phyloP scores from a whole-genome alignment of 306 rosid species.

The Acacia acuminata region DNA sequence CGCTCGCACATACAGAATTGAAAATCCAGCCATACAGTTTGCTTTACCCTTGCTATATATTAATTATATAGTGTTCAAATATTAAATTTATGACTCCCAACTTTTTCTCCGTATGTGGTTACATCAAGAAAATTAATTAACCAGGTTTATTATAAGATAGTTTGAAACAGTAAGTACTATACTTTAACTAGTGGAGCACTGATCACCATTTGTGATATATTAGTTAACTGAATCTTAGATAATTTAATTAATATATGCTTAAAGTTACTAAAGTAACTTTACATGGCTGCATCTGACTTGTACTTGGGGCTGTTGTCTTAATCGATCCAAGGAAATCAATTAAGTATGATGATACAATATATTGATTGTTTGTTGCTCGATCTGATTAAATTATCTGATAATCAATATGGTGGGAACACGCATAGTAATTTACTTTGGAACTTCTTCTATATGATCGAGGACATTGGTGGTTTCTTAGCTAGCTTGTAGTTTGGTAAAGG shows the following conservation, averaged over 20 bases:
- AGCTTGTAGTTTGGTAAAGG: not conserved
- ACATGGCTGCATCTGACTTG: not conserved
- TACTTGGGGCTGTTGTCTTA: not conserved
- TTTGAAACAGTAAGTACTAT: not conserved
- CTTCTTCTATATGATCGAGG: not conserved
- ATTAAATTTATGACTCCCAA: not conserved
- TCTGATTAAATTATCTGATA: slow-evolving; percentile 7
- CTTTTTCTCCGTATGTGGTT: not conserved
- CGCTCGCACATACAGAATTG: not conserved
- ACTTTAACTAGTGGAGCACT: slow-evolving; percentile 34
- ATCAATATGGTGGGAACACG: slow-evolving; percentile 10
- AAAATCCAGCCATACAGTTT: not conserved
- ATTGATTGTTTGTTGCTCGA: not conserved
- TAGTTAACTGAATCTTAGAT: not conserved
- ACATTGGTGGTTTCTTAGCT: slow-evolving; percentile 6
- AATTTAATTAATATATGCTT: not conserved
- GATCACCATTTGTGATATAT: not conserved
- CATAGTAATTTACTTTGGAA: not conserved
- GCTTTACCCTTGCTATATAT: not conserved
- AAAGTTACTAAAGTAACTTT: slow-evolving; percentile 18
- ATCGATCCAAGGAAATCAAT: slow-evolving; percentile 3
- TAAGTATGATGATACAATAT: not conserved
- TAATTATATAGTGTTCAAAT: not conserved
- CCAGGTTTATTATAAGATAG: not conserved
- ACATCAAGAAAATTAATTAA: not conserved